These are phyloP conservation scores for Silene conica DNA, from an alignment of 148 eudicot genomes.

Conservation along the genomic window DNA sequence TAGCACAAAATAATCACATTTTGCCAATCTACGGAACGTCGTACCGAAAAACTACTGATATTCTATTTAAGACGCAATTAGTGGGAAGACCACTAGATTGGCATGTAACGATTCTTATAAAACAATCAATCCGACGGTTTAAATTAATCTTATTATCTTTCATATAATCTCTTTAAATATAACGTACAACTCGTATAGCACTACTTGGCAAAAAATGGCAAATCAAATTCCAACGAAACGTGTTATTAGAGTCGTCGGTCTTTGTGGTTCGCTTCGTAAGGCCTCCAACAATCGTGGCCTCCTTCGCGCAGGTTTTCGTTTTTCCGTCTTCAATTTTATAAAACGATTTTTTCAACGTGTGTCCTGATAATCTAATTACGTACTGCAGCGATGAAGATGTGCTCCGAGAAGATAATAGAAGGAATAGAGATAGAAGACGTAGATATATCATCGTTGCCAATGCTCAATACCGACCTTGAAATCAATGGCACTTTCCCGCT, in stretches of 20 bases:
- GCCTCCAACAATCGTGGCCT: slow-evolving; percentile 71
- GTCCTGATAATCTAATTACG: too few species aligned
- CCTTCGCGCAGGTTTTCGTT: slow-evolving; percentile 49
- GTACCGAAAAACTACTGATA: too few species aligned
- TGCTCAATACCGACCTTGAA: slow-evolving; percentile 75
- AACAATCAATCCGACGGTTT: background rate
- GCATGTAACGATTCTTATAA: too few species aligned
- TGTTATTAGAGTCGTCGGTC: slow-evolving; percentile 55
- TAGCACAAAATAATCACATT: too few species aligned
- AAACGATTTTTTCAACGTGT: too few species aligned
- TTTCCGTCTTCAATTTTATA: too few species aligned
- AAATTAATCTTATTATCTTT: background rate
- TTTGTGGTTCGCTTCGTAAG: slow-evolving; percentile 85
- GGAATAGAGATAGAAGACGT: slow-evolving; percentile 67
- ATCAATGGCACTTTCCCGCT: slow-evolving; percentile 47
- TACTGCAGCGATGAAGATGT: slow-evolving; percentile 48
- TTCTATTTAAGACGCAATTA: too few species aligned
- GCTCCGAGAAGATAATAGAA: slow-evolving; percentile 34
- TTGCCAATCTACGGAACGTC: too few species aligned
- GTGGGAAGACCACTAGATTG: too few species aligned
- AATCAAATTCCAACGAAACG: slow-evolving; percentile 21
- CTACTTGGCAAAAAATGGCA: slow-evolving; percentile 6
- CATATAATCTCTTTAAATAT: background rate
- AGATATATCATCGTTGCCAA: slow-evolving; percentile 60
- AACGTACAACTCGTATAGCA: background rate